These are phyloP conservation scores for Botrytis fragariae DNA, from an alignment of 2,329 filamentous ascomycete genomes.

Conservation along the genomic window DNA sequence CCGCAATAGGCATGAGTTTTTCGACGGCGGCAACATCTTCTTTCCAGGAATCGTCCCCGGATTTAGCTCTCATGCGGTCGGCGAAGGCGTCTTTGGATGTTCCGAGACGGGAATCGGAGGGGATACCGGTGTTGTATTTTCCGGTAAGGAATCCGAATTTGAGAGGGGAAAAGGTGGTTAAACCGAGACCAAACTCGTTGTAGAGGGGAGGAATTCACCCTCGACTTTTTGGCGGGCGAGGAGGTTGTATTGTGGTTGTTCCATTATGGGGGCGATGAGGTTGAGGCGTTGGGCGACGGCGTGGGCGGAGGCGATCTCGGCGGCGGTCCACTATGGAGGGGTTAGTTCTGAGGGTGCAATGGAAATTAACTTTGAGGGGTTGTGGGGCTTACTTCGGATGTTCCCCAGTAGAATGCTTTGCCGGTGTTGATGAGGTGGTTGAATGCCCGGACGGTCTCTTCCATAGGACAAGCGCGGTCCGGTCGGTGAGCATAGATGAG, in stretches of 20 bases:
- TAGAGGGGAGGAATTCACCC: constrained; percentile 59
- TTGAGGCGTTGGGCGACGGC: constrained; percentile 58
- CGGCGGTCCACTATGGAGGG: constrained; percentile 62
- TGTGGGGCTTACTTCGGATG: constrained; percentile 64
- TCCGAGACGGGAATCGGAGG: constrained; percentile 56
- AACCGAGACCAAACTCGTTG: constrained; percentile 56
- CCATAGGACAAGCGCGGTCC: constrained; percentile 66
- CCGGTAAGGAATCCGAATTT: constrained; percentile 60
- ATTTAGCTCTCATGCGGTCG: constrained; percentile 43
- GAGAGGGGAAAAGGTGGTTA: constrained; percentile 63
- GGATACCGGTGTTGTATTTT: constrained; percentile 65
- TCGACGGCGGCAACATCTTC: constrained; percentile 58
- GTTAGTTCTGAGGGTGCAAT: constrained; percentile 64
- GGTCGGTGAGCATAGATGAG: constrained; percentile 68
- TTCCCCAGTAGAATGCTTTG: constrained; percentile 70
- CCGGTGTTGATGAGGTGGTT: constrained; percentile 67
- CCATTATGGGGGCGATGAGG: constrained; percentile 62
- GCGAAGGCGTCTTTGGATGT: constrained; percentile 52
- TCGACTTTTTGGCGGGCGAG: constrained; percentile 62
- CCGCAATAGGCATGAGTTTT: constrained; percentile 60
- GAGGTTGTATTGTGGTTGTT: constrained; percentile 67
- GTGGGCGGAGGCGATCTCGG: constrained; percentile 63
- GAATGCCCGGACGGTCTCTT: constrained; percentile 68
- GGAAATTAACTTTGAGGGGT: constrained; percentile 47
- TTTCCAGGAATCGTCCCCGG: constrained; percentile 52